These are phyloP conservation scores for Daldinia caldariorum DNA, from an alignment of 495 filamentous ascomycete genomes.

Conservation along the genomic window DNA sequence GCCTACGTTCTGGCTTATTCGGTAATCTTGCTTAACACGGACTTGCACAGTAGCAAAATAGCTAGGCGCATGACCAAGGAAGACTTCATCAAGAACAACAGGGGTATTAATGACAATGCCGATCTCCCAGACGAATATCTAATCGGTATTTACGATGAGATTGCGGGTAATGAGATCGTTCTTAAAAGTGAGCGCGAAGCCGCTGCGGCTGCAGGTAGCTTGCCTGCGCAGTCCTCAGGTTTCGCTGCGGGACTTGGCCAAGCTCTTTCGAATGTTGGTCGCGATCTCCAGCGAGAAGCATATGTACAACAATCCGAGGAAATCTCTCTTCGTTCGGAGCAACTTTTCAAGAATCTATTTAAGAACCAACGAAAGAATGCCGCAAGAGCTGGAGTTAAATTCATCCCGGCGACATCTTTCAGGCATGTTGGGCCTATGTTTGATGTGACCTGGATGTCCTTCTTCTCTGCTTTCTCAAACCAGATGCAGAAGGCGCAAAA, in stretches of 20 bases:
- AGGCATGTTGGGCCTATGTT: conserved; percentile 99
- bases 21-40: conserved; percentile 96
- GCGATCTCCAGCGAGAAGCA: conserved; percentile 91
- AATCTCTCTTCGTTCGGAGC: conserved; percentile 72
- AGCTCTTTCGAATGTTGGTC: conserved; percentile 86
- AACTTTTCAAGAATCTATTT: conserved; percentile 90
- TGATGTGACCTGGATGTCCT: conserved; percentile 99
- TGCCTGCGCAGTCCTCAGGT: conserved; percentile 69
- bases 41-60: conserved; percentile 89
- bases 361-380: conserved; percentile 82
- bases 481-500: conserved; percentile 92
- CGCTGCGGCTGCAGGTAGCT: conserved; percentile 75
- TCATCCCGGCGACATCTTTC: conserved; percentile 90
- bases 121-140: conserved; percentile 95
- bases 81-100: conserved; percentile 98
- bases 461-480: conserved; percentile 90
- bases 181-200: conserved; percentile 89
- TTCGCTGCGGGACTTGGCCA: conserved; percentile 88
- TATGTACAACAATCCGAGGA: conserved; percentile 95
- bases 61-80: conserved; percentile 91
- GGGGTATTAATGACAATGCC: conserved; percentile 96
- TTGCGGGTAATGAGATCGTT: conserved; percentile 90
- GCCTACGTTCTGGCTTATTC: conserved; percentile 96
- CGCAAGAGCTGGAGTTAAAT: conserved; percentile 74
- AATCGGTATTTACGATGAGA: conserved; percentile 88